phyloP scores from a whole-genome alignment of 164 flowering plant species.

The Saururus chinensis region DNA sequence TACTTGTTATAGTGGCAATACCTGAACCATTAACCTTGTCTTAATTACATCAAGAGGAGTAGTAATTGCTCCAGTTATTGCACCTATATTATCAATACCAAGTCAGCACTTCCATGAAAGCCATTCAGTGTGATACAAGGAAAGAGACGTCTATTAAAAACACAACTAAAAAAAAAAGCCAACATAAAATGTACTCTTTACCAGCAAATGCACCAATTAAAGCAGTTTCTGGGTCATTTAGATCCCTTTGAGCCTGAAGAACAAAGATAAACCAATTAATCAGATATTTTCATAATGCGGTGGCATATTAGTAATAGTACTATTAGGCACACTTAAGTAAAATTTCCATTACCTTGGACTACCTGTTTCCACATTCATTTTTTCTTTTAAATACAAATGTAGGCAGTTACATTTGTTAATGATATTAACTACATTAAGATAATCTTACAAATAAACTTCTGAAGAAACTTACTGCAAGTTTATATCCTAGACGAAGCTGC shows the following conservation, averaged over 20 bases:
- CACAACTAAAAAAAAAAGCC: not conserved
- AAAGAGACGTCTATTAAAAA: not conserved
- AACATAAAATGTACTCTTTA: slow-evolving; percentile 11
- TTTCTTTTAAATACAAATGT: too few species aligned
- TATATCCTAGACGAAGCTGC: slow-evolving; percentile 90
- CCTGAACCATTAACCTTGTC: slow-evolving; percentile 97
- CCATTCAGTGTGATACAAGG: not conserved
- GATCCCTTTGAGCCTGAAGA: slow-evolving; percentile 66
- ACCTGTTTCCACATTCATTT: too few species aligned
- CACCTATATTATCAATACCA: slow-evolving; percentile 35
- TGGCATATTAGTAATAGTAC: too few species aligned
- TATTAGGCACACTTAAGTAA: too few species aligned
- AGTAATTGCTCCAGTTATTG: slow-evolving; percentile 85
- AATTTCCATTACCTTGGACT: too few species aligned
- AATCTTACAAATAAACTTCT: not conserved
- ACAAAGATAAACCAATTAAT: not conserved
- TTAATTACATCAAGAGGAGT: slow-evolving; percentile 99
- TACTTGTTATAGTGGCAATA: slow-evolving; percentile 6
- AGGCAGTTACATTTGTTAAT: not conserved
- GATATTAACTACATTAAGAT: not conserved
- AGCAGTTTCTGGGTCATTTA: slow-evolving; percentile 88
- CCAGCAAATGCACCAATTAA: slow-evolving; percentile 96
- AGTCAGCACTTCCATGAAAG: not conserved
- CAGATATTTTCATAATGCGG: not conserved
- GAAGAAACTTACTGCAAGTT: slow-evolving; percentile 52